These are phyloP conservation scores for Monilinia vaccinii-corymbosi DNA, from an alignment of 2,329 filamentous ascomycete species.

Conservation along the genomic window DNA sequence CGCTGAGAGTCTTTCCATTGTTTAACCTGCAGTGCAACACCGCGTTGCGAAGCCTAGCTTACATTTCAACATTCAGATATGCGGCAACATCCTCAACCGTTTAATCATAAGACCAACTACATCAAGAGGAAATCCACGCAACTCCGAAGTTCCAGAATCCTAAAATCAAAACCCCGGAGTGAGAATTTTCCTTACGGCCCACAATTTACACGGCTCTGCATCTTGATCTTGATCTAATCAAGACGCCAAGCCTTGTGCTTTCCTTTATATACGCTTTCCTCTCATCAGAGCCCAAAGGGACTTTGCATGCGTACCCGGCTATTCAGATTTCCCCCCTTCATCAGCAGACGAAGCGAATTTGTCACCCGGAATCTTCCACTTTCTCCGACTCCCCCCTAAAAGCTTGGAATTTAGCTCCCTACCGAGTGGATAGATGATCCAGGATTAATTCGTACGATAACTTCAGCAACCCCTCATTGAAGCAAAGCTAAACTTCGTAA, in stretches of 20 bases:
- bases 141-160: neutral
- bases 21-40: constrained; percentile 10
- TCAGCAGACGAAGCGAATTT: constrained; percentile 7
- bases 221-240: neutral
- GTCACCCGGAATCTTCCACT: neutral
- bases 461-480: neutral
- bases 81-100: constrained; percentile 4
- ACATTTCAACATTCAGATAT: neutral
- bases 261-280: neutral
- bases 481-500: neutral
- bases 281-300: constrained; percentile 2
- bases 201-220: constrained; percentile 1
- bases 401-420: no score
- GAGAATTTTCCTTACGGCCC: constrained; percentile 3
- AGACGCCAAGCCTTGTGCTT: neutral
- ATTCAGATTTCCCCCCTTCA: neutral
- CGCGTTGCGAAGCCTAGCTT: neutral
- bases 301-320: neutral
- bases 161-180: neutral
- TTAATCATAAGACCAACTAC: constrained; percentile 9
- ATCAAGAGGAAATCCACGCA: constrained; percentile 5
- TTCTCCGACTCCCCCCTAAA: neutral
- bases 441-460: neutral
- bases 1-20: neutral
- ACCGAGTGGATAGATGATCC: neutral